Conservation (phyloP, 2,329 filamentous ascomycete genomes). For the Metarhizium sp. region DNA sequence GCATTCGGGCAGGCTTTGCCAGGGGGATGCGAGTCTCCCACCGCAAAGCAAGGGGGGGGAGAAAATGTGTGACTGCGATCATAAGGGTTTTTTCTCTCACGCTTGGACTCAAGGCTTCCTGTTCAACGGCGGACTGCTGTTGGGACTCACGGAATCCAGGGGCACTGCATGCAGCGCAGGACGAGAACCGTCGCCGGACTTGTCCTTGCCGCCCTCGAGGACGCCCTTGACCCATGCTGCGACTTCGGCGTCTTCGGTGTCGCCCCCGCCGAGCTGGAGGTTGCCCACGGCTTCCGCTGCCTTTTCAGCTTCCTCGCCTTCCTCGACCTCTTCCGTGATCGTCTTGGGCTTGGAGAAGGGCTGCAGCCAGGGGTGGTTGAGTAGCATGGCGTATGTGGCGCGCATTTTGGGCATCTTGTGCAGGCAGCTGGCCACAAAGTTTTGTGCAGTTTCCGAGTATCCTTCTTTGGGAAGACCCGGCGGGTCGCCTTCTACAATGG, state of each 20-base stretch:
- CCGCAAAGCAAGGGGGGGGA: too few relatives aligned
- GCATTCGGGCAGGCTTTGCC: too few relatives aligned
- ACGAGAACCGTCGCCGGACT: constrained; percentile 44
- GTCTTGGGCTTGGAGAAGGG: constrained; percentile 67
- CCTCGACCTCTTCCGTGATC: constrained; percentile 61
- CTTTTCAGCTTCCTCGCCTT: constrained; percentile 39
- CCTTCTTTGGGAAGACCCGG: constrained; percentile 71
- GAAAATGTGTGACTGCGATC: too few relatives aligned
- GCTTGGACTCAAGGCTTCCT: not conserved
- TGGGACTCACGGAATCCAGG: constrained; percentile 60
- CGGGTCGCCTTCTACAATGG: constrained; percentile 95
- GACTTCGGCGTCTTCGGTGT: constrained; percentile 65
- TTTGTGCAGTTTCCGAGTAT: constrained; percentile 70
- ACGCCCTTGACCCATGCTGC: constrained; percentile 73
- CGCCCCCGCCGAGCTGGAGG: constrained; percentile 28
- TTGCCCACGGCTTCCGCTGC: constrained; percentile 34
- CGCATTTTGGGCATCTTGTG: constrained; percentile 87
- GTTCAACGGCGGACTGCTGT: constrained; percentile 26
- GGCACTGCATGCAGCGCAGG: constrained; percentile 85
- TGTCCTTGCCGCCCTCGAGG: constrained; percentile 48
- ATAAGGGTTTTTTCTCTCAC: not conserved
- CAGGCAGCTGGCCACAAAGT: constrained; percentile 82
- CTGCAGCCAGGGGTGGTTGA: constrained; percentile 83
- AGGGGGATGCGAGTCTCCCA: too few relatives aligned
- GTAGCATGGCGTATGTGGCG: constrained; percentile 86